A percentile compares a stretch with the other conserved stretches of the same genome.
These are phyloP conservation scores for Gracilaria vermiculophylla DNA, from an alignment of 23 red algal species.

Conservation along the genomic window DNA sequence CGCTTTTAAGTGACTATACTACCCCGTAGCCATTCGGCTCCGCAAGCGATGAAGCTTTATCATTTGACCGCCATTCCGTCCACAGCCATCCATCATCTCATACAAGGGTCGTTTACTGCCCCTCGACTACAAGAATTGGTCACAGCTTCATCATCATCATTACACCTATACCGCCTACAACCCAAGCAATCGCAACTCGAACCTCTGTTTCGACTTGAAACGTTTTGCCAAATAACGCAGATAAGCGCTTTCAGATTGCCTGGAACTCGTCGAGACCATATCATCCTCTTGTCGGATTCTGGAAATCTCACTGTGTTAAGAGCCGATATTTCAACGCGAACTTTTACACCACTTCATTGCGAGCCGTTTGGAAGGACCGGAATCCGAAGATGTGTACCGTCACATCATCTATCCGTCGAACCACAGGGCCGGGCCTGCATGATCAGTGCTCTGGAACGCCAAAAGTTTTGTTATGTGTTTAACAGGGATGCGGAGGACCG, in stretches of 20 bases:
- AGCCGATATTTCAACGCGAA: slow-evolving; percentile 21
- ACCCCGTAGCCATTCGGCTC: too few species aligned
- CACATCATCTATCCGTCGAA: slow-evolving; percentile 63
- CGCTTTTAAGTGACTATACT: too few species aligned
- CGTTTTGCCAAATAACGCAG: slow-evolving; percentile 57
- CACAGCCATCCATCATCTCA: slow-evolving; percentile 28
- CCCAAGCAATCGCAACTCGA: slow-evolving; percentile 34
- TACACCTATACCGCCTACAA: slow-evolving; percentile 49
- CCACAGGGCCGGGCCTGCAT: slow-evolving; percentile 79
- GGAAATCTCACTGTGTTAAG: slow-evolving; percentile 72
- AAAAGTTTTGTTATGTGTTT: slow-evolving; percentile 86
- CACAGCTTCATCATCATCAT: slow-evolving; percentile 11
- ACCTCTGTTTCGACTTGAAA: slow-evolving; percentile 41
- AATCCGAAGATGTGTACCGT: slow-evolving; percentile 73
- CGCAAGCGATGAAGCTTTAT: slow-evolving; percentile 70
- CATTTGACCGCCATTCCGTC: slow-evolving; percentile 66
- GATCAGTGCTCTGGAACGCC: slow-evolving; percentile 74
- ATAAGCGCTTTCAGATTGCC: slow-evolving; percentile 70
- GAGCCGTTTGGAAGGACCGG: slow-evolving; percentile 83
- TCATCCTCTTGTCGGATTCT: slow-evolving; percentile 63
- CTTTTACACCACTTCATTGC: slow-evolving; percentile 51
- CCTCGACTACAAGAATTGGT: slow-evolving; percentile 76
- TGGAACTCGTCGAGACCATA: slow-evolving; percentile 69
- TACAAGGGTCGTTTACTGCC: slow-evolving; percentile 73
- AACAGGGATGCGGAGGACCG: slow-evolving; percentile 61